phyloP scores from a whole-genome alignment of 352 stramenopile genomes.

The Globisporangium recalcitrans region DNA sequence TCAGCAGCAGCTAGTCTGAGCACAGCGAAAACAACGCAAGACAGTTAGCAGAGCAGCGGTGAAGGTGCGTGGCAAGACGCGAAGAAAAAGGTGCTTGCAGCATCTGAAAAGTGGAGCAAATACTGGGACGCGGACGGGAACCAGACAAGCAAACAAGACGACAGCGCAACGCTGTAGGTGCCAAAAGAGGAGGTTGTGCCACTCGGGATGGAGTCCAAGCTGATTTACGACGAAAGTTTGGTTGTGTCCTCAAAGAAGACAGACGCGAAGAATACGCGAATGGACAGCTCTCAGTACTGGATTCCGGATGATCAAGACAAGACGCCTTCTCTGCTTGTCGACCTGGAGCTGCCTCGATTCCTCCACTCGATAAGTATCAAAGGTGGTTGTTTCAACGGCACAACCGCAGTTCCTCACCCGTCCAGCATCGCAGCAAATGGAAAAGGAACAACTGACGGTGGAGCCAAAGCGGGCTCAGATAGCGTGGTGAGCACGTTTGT shows the following conservation, averaged over 20 bases:
- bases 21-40: background rate
- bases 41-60: conserved; percentile 4
- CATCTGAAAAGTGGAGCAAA: conserved; percentile 32
- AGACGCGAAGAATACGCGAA: conserved; percentile 52
- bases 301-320: conserved; percentile 44
- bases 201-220: conserved; percentile 55
- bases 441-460: background rate
- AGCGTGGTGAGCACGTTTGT: conserved; percentile 26
- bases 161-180: conserved; percentile 16
- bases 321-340: conserved; percentile 52
- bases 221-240: conserved; percentile 55
- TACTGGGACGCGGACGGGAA: conserved; percentile 15
- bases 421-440: conserved; percentile 3
- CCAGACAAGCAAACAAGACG: background rate
- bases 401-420: conserved; percentile 9
- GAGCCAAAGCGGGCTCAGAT: background rate
- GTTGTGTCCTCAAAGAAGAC: conserved; percentile 44
- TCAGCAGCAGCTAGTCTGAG: conserved; percentile 1
- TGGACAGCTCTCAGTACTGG: conserved; percentile 63
- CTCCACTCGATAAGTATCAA: conserved; percentile 59
- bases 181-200: conserved; percentile 49
- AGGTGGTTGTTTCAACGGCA: conserved; percentile 36
- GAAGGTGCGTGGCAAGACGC: conserved; percentile 29
- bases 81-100: conserved; percentile 27
- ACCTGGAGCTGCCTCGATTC: conserved; percentile 65